Conservation (phyloP, 345 rosid species). For the Euphorbia tirucalli region DNA sequence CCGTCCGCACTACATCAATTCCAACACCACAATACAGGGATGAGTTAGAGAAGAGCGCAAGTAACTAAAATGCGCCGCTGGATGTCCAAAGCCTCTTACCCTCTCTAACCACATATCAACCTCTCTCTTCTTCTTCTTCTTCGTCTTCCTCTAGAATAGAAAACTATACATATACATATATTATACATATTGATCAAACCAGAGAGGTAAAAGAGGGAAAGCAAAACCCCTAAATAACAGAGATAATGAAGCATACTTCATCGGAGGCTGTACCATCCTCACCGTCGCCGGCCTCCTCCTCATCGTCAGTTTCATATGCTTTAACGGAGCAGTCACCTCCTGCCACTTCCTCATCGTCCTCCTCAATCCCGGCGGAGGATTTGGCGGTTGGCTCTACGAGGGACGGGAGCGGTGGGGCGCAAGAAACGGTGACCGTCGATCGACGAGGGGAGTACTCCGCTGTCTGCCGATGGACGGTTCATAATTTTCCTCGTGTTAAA, state of each 20-base stretch:
- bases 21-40: neutral
- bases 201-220: neutral
- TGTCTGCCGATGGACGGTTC: conserved; percentile 88
- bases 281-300: conserved; percentile 18
- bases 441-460: conserved; percentile 83
- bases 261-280: conserved; percentile 55
- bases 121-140: conserved; percentile 6
- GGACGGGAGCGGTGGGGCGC: conserved; percentile 78
- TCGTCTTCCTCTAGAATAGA: conserved; percentile 1
- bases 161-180: neutral
- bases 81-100: conserved; percentile 29
- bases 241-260: conserved; percentile 49
- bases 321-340: conserved; percentile 48
- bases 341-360: conserved; percentile 39
- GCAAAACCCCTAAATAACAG: neutral
- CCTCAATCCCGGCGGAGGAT: conserved; percentile 57
- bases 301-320: conserved; percentile 2
- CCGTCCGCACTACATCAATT: neutral
- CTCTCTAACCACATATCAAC: conserved; percentile 23
- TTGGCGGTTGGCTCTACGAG: conserved; percentile 49
- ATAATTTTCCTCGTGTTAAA: conserved; percentile 71
- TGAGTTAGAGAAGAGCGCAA: conserved; percentile 14
- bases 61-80: conserved; percentile 36
- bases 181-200: conserved; percentile 14
- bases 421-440: conserved; percentile 73